Conservation (phyloP, 495 filamentous ascomycete genomes). For the Cairneyella variabilis region DNA sequence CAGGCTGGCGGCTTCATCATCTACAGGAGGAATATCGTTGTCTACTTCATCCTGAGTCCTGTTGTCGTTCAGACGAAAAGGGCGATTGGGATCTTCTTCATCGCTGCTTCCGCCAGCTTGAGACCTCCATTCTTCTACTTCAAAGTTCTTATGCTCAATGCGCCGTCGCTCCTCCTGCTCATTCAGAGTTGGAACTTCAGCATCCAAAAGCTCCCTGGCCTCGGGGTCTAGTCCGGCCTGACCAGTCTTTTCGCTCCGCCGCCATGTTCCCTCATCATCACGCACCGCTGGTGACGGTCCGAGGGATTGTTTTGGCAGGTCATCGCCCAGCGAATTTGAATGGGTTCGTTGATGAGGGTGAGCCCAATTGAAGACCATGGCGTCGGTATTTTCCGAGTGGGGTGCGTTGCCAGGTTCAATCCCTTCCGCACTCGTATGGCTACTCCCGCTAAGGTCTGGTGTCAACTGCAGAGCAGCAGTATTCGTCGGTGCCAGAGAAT, state of each 20-base stretch:
- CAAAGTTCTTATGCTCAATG: conserved; percentile 21
- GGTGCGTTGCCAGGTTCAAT: conserved; percentile 31
- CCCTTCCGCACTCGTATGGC: conserved; percentile 44
- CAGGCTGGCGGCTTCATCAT: conserved; percentile 20
- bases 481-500: conserved; percentile 3
- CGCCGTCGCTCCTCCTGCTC: conserved; percentile 26
- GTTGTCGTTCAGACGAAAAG: not conserved
- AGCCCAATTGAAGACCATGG: conserved; percentile 47
- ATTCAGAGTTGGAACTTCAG: conserved; percentile 23
- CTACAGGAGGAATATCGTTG: conserved; percentile 16
- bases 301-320: not conserved
- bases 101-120: conserved; percentile 19
- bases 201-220: conserved; percentile 10
- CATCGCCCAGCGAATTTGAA: not conserved
- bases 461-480: conserved; percentile 34
- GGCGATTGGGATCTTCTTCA: conserved; percentile 8
- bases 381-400: conserved; percentile 39
- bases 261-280: conserved; percentile 20
- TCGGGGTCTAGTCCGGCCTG: conserved; percentile 27
- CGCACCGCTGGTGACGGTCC: not conserved
- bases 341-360: conserved; percentile 3
- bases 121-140: conserved; percentile 26
- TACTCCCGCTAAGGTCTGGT: conserved; percentile 43
- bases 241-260: conserved; percentile 21
- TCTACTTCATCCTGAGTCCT: conserved; percentile 1